A percentile compares a stretch with the other conserved stretches of the same genome.
These are phyloP conservation scores for Calendula officinalis DNA, from an alignment of 129 eudicot species.

Conservation along the genomic window DNA sequence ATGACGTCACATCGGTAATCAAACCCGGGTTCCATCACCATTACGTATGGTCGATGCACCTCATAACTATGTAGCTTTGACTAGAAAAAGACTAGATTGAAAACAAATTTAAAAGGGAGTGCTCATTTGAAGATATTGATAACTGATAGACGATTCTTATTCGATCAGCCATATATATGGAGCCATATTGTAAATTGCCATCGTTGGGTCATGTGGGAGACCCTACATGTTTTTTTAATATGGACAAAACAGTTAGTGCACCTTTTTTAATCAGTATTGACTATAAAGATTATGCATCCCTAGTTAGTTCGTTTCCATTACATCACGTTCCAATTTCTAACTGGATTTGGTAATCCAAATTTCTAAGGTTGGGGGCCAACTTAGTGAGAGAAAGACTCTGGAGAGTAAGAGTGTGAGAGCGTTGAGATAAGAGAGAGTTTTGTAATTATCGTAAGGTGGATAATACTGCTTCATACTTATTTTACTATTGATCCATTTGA, in stretches of 20 bases:
- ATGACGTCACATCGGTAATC: no score
- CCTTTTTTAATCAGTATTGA: slow-evolving; percentile 9
- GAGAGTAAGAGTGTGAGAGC: neutral
- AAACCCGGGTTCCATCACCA: no score
- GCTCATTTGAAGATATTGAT: neutral
- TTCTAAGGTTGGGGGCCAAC: slow-evolving; percentile 71
- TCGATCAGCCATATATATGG: slow-evolving; percentile 14
- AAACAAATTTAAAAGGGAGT: neutral
- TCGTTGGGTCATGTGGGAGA: slow-evolving; percentile 17
- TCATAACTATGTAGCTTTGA: neutral
- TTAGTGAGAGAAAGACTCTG: slow-evolving; percentile 16
- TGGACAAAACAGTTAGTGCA: slow-evolving; percentile 29
- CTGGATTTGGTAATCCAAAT: slow-evolving; percentile 60
- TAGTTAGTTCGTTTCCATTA: slow-evolving; percentile 20
- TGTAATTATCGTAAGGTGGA: neutral
- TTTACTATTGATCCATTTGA: no score
- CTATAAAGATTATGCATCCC: slow-evolving; percentile 2
- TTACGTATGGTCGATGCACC: neutral
- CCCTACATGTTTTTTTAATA: slow-evolving; percentile 1
- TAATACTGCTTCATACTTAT: no score
- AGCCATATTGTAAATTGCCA: neutral
- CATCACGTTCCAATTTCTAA: slow-evolving; percentile 29
- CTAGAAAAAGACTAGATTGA: neutral
- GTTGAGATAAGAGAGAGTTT: neutral
- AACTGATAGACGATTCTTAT: neutral